Conservation (phyloP, 75 land plant genomes). For the Pinus albicaulis region DNA sequence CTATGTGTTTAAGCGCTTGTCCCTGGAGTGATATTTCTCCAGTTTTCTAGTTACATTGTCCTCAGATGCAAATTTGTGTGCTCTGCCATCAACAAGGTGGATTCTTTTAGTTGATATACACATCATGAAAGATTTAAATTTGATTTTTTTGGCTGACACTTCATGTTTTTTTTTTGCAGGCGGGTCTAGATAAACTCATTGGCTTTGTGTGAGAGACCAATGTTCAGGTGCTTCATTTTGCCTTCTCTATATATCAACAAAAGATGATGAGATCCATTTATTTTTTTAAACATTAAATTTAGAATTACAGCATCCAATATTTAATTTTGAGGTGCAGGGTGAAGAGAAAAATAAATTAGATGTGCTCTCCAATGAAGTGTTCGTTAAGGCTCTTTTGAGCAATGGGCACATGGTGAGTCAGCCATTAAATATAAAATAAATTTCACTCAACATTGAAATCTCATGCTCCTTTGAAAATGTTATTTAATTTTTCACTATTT, state of each 20-base stretch:
- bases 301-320: no score
- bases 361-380: conserved; percentile 95
- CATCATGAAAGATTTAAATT: no score
- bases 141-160: no score
- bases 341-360: conserved; percentile 98
- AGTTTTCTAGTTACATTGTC: conserved; percentile 47
- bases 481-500: background rate
- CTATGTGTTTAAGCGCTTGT: no score
- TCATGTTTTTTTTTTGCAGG: conserved; percentile 31
- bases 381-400: conserved; percentile 86
- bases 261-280: no score
- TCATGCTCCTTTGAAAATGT: no score
- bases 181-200: conserved; percentile 92
- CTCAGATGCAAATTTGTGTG: conserved; percentile 63
- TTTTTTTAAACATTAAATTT: no score
- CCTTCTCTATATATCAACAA: no score
- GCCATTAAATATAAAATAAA: background rate
- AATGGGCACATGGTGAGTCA: conserved; percentile 89
- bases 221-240: conserved; percentile 52
- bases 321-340: conserved; percentile 41
- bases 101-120: no score
- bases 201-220: conserved; percentile 98
- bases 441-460: background rate
- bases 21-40: conserved; percentile 50
- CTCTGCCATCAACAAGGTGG: conserved; percentile 53